Percentiles rank a stretch among this genome's conserved stretches.
phyloP scores from a whole-genome alignment of 768 basidiomycete species.

The Saitozyma sp. region DNA sequence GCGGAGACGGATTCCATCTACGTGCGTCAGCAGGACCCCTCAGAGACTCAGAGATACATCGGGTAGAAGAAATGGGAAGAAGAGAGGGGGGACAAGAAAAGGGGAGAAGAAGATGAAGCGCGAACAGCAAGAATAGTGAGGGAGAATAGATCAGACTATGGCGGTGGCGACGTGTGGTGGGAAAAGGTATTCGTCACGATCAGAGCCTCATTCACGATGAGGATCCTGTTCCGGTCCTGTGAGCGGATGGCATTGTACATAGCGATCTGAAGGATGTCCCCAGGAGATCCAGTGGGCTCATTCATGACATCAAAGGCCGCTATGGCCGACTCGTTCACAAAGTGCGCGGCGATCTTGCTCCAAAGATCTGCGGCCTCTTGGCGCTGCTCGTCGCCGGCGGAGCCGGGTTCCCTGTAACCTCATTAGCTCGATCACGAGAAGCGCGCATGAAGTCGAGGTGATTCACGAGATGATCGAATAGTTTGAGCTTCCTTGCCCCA shows the following conservation, averaged over 20 bases:
- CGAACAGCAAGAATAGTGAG: no score
- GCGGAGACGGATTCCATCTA: slow-evolving; percentile 38
- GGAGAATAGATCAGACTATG: no score
- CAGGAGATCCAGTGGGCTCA: slow-evolving; percentile 41
- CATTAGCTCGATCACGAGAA: no score
- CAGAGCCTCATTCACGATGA: slow-evolving; percentile 41
- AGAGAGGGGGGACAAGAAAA: no score
- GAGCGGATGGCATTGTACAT: slow-evolving; percentile 43
- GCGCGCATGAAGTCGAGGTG: no score
- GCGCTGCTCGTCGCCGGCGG: slow-evolving; percentile 30
- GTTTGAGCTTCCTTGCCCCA: slow-evolving; percentile 13
- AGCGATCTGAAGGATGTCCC: slow-evolving; percentile 39
- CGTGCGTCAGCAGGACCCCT: not conserved
- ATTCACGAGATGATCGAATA: slow-evolving; percentile 46
- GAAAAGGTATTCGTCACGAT: no score
- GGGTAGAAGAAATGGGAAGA: no score
- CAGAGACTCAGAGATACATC: no score
- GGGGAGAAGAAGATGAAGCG: no score
- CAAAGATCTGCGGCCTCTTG: slow-evolving; percentile 33
- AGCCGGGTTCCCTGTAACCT: no score
- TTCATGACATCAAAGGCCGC: slow-evolving; percentile 44
- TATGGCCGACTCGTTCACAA: slow-evolving; percentile 36
- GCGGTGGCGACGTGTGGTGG: no score
- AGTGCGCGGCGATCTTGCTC: slow-evolving; percentile 40
- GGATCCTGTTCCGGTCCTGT: slow-evolving; percentile 40